Evolutionary conservation across 805 yeast species (phyloP), one percentile per base, ranked within the genome.

Genomic region (Barnettozyma sucrosica): DNA sequence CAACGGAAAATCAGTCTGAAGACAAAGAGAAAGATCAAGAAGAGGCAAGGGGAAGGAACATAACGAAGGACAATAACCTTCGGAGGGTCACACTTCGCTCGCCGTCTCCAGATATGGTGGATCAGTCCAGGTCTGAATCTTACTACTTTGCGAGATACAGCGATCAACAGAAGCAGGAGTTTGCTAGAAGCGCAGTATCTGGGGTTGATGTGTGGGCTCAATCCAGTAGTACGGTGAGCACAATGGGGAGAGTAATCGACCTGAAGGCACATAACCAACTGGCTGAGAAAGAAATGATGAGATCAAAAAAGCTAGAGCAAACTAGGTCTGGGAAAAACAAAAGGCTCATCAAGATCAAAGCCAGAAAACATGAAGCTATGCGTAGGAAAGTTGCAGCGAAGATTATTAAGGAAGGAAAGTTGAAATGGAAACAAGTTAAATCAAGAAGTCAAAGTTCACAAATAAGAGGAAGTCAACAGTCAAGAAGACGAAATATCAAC

Each of bases 311-410:
- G 20, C 14, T 32, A 23, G 52, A 46, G 32, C 52, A 46, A 11
- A 42, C 43, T 0, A 57, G 64, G 50, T 60, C 62, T 2, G 64
- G 64, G 3, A 59, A 61, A 41, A 58, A 58, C 48, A 54, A 54
- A 16, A 53, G 64, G 49, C 4, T 47, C 10, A 47, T 49, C 6
- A 43, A 47, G 2, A 44, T 52, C 7, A 45, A 45, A 11, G 28
- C 55, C 9, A 56, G 50, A 41, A 41, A 40, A 24, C 45, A 48
- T 4, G 48, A 42, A 5, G 26, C 50, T 16, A 47, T 47, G 38
- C 36, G 58, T 13, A 45, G 49, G 24, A 45, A 47, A 20, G 19
- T 43, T 2, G 46, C 45, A 32, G 46, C 47, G 47, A 44, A 41
- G 32, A 9, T 33, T 13, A 52, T 52, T 6, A 51, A 44, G 8